Evolutionary conservation across 1,284 basidiomycete genomes (phyloP).

Genomic region (Malassezia obtusa): DNA sequence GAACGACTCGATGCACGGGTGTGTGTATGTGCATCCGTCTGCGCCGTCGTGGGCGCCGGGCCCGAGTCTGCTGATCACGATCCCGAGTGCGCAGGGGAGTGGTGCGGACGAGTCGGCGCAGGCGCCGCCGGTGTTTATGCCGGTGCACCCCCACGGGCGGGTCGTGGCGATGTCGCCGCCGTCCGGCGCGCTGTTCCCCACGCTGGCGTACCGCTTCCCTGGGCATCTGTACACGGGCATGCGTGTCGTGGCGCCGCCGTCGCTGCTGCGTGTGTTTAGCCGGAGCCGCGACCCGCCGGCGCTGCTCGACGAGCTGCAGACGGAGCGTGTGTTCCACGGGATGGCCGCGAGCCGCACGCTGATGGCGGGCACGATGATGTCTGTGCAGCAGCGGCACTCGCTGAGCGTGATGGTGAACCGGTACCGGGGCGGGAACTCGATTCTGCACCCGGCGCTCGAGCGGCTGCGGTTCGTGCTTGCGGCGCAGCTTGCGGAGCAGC

Average conservation of each 20-base stretch:
- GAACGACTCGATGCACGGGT: constrained; percentile 36
- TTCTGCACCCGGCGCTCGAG: constrained; percentile 29
- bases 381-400: constrained; percentile 25
- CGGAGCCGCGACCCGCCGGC: constrained; percentile 33
- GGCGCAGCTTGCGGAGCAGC: constrained; percentile 9
- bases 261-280: constrained; percentile 30
- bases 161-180: constrained; percentile 29
- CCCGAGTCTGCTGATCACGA: constrained; percentile 38
- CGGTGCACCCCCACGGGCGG: constrained; percentile 35
- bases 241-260: constrained; percentile 26
- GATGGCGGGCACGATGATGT: constrained; percentile 24
- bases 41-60: constrained; percentile 28
- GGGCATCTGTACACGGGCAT: constrained; percentile 29
- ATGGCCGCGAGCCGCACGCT: constrained; percentile 33
- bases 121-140: constrained; percentile 30
- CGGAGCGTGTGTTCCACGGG: constrained; percentile 44
- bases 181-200: constrained; percentile 29
- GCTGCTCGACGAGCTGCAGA: constrained; percentile 38
- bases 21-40: constrained; percentile 29
- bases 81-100: constrained; percentile 23
- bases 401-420: constrained; percentile 22
- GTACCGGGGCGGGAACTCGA: constrained; percentile 31
- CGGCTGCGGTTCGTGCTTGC: constrained; percentile 16
- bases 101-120: constrained; percentile 23
- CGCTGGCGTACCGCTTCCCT: constrained; percentile 30